Conservation (phyloP, 768 basidiomycete species). For the Xerocomellus dryophilus region DNA sequence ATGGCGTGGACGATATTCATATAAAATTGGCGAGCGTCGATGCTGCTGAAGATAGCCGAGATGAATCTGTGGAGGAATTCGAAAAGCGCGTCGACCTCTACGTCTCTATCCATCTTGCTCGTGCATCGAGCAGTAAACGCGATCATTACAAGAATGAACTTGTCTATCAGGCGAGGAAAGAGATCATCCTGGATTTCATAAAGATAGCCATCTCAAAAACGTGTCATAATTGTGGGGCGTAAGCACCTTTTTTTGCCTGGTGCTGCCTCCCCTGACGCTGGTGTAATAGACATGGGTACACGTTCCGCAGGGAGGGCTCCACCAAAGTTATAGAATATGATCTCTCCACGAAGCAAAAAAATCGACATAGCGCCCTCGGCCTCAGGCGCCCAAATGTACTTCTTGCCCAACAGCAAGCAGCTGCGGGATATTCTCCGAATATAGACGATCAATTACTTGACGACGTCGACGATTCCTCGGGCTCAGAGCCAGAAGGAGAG, state of each 20-base stretch:
- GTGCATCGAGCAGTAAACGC: constrained; percentile 53
- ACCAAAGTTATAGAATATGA: constrained; percentile 96
- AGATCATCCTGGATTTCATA: constrained; percentile 77
- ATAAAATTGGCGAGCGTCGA: constrained; percentile 36
- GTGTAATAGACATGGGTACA: constrained; percentile 64
- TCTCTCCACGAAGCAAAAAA: constrained; percentile 75
- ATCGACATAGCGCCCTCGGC: constrained; percentile 45
- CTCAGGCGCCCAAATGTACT: constrained; percentile 78
- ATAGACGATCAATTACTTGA: constrained; percentile 29
- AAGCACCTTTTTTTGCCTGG: constrained; percentile 34
- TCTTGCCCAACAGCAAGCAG: constrained; percentile 38
- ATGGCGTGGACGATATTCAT: constrained; percentile 67
- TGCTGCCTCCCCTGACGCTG: constrained; percentile 5
- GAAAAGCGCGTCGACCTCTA: constrained; percentile 62
- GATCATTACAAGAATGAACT: constrained; percentile 87
- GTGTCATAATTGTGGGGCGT: constrained; percentile 88
- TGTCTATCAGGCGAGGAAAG: constrained; percentile 85
- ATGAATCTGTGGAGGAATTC: constrained; percentile 62
- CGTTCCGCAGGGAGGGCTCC: constrained; percentile 90
- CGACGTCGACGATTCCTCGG: constrained; percentile 51
- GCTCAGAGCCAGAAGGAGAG: constrained; percentile 47
- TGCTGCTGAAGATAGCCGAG: constrained; percentile 40
- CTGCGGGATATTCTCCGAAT: constrained; percentile 24
- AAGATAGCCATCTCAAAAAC: constrained; percentile 63
- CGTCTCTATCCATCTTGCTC: constrained; percentile 49